A percentile compares a stretch with the other conserved stretches of the same genome.
Conservation (phyloP, 805 yeast species). For the Cyberlindnera maritima region DNA sequence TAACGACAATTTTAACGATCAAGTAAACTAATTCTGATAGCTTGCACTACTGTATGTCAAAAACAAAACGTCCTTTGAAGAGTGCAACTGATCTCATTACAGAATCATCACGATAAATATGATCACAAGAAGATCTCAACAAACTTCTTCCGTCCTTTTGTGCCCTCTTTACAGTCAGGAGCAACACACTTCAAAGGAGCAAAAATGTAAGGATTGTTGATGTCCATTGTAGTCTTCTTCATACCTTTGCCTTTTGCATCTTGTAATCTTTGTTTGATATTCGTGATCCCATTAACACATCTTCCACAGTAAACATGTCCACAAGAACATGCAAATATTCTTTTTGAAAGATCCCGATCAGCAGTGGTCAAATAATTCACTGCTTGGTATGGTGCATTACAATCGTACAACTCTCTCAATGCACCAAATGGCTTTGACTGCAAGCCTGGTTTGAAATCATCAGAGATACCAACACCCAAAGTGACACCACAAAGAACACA, state of each 20-base stretch:
- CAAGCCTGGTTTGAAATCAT: conserved; percentile 37
- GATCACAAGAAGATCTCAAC: conserved; percentile 47
- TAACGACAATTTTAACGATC: not conserved
- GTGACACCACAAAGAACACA: conserved; percentile 72
- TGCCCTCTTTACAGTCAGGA: conserved; percentile 40
- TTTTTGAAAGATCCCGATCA: conserved; percentile 60
- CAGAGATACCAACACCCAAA: conserved; percentile 73
- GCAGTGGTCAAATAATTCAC: conserved; percentile 43
- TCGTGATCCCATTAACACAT: conserved; percentile 67
- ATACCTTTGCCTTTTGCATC: conserved; percentile 18
- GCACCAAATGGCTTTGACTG: conserved; percentile 29
- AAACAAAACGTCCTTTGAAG: too few relatives aligned
- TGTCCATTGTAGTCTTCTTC: conserved; percentile 18
- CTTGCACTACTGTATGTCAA: too few relatives aligned
- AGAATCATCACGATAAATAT: too few relatives aligned
- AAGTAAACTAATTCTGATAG: too few relatives aligned
- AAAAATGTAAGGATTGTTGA: conserved; percentile 38
- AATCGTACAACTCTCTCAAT: conserved; percentile 32
- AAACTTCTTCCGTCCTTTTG: conserved; percentile 49
- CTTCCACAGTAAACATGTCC: conserved; percentile 89
- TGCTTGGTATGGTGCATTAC: conserved; percentile 69
- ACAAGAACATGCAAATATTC: conserved; percentile 66
- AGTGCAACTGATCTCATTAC: too few relatives aligned
- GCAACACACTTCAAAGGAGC: conserved; percentile 64
- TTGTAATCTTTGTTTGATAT: conserved; percentile 30